Percentiles rank a stretch among this genome's conserved stretches.
Evolutionary conservation across 768 basidiomycete species (phyloP).

Genomic region (Daedaleopsis nitida): DNA sequence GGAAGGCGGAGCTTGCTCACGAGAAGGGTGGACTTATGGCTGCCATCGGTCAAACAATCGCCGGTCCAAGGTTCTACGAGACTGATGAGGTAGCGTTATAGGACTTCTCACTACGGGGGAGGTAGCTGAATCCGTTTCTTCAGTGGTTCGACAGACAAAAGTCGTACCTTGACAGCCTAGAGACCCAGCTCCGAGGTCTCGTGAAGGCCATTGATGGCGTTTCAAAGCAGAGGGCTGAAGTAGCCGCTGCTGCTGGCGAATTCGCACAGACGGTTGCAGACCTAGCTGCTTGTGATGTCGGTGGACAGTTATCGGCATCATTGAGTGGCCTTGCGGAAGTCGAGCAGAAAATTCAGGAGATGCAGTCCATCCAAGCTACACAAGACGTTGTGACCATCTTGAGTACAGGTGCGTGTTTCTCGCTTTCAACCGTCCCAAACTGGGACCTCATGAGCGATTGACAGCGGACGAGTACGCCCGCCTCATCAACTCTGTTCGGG

Average conservation of each 20-base stretch:
- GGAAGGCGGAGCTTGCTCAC: conserved; percentile 73
- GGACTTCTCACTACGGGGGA: background rate
- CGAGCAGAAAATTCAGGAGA: conserved; percentile 70
- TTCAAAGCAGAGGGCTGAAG: conserved; percentile 83
- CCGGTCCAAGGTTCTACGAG: conserved; percentile 84
- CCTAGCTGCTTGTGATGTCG: conserved; percentile 76
- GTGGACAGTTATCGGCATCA: conserved; percentile 68
- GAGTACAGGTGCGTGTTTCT: conserved; percentile 56
- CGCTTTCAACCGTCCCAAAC: background rate
- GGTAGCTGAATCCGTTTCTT: too few species aligned
- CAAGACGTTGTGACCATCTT: conserved; percentile 82
- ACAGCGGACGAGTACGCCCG: conserved; percentile 91
- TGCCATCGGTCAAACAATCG: conserved; percentile 74
- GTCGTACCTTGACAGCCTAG: conserved; percentile 82
- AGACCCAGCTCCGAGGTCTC: conserved; percentile 83
- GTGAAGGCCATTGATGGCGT: conserved; percentile 86
- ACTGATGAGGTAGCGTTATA: conserved; percentile 71
- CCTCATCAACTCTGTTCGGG: conserved; percentile 83
- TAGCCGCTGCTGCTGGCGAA: conserved; percentile 72
- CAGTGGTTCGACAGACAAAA: conserved; percentile 95
- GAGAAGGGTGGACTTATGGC: conserved; percentile 85
- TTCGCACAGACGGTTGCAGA: conserved; percentile 74
- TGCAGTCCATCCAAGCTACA: conserved; percentile 73
- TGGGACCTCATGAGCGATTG: background rate
- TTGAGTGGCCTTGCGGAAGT: conserved; percentile 74